These are phyloP conservation scores for Balansia obtecta DNA, from an alignment of 2,329 filamentous ascomycete genomes.

Conservation along the genomic window DNA sequence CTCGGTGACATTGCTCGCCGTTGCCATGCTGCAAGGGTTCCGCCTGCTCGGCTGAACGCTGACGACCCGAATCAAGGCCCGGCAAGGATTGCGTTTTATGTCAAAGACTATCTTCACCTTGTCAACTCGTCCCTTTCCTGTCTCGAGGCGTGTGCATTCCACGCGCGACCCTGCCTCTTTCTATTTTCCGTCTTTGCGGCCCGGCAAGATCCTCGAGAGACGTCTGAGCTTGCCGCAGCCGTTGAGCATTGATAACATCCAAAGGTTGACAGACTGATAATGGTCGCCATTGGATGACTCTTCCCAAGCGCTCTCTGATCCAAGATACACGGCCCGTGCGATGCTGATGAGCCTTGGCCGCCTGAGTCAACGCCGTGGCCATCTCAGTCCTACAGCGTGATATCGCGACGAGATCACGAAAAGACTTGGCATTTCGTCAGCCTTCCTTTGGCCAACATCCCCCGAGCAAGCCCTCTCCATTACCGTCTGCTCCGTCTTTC, in stretches of 20 bases:
- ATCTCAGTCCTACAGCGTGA: no score
- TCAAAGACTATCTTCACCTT: neutral
- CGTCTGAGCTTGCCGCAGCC: neutral
- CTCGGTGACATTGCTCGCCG: constrained; percentile 1
- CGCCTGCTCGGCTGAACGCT: neutral
- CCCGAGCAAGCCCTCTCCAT: neutral
- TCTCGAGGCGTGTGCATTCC: neutral
- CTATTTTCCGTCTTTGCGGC: neutral
- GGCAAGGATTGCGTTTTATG: neutral
- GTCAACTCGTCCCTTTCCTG: neutral
- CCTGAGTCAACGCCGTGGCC: no score
- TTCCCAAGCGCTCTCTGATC: no score
- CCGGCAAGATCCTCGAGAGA: neutral
- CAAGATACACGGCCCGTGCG: no score
- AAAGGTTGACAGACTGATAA: no score
- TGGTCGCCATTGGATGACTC: no score
- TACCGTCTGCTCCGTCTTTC: neutral
- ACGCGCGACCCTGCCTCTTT: neutral
- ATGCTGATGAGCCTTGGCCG: no score
- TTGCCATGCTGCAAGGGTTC: constrained; percentile 5
- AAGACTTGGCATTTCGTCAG: neutral
- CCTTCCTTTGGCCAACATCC: neutral
- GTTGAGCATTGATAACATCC: neutral
- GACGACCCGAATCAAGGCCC: neutral
- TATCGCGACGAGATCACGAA: neutral